Evolutionary conservation across 306 rosid species (phyloP), one percentile per base, ranked within the genome.

Genomic region (Begonia masoniana): DNA sequence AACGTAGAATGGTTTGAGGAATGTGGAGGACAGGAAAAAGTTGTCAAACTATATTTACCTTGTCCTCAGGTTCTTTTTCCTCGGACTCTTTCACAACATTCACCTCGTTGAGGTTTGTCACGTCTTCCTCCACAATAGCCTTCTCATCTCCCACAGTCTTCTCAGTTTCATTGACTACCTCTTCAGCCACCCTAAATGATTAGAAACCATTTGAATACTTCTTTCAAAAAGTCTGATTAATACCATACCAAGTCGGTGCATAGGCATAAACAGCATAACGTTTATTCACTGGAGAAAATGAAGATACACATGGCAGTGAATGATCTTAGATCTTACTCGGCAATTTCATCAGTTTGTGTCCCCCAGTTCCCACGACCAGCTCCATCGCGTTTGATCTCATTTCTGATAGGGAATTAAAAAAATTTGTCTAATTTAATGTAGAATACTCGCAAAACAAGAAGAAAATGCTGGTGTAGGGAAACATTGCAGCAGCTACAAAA

Each of bases 331-430:
- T 31, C 35, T 70, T 74, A 86, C 99, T 71, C 74, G 48, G 82
- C 47, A 70, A 79, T 54, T 52, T 81, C 99, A 72, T 86, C 93
- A 55, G 65, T 39, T 56, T 78, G 69, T 39, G 82, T 71, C 71
- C 97, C 99, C 96, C 99, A 92, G 66, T 92, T 92, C 41, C 94
- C 99, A 12, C 95, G 82, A 12, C 99, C 99, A 70, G 88, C 23
- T 8, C 96, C 99, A 14, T 86, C 95, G 2, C 88, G 86, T 55
- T 92, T 86, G 63, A 83, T 39, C 47, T 79, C 99, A 68, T 47
- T 77, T 64, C 96, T 92, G 73, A 55, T 0, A 53, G 51, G 19
- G 50, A 43, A 17, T 17, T 9, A n/a, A 11, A 45, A 45, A 61
- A 31, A 17, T 55, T 50, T 45, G 24, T 21, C 24, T 31, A 5